Base-by-base conservation (phyloP, 2,329 filamentous ascomycete species). In the Neurospora crassa region DNA sequence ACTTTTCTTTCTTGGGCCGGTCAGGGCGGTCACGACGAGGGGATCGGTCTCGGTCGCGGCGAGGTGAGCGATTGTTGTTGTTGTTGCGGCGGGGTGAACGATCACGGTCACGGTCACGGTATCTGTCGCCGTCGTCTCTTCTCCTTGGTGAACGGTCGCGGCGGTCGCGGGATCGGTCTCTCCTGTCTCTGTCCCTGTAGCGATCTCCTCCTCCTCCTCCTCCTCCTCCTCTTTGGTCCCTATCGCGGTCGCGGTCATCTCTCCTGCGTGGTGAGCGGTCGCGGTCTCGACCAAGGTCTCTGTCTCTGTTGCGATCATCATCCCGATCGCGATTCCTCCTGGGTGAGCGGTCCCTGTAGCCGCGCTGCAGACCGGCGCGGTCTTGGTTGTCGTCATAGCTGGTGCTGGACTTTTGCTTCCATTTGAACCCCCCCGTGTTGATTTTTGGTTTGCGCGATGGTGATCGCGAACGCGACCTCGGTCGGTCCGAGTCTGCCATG, bases 111-210 rank as follows among this genome's bases (percentile, higher is more conserved):
- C 74, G 70, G 43, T 71, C 20, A 10, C 69, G 83, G 47, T 37
- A 6, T 37, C 34, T 37, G 34, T 37, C 34, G 34, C 34, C 34
- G 34, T 84, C 82, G 45, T 81, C 79, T 7, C 78, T 78, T 68
- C 83, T 81, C 8, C 69, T 34, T 7, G 41, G 68, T 40, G 67
- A 68, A 18, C 16, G 41, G 1, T 43, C 41, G 16, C 40, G 2
- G 40, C 24, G 67, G 14, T 81, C 79, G 73, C 84, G 82, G 69
- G 85, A 80, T 47, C 85, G 82, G 76, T 83, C 86, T 70, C 88
- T 86, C 75, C 90, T 90, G 83, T 85, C 89, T 74, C 84, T 84
- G 69, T 79, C 79, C 70, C 83, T 76, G 42, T 73, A 69, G 18
- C 78, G 76, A 63, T 78, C 77, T 63, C 80, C 78, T 20, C 63